Evolutionary conservation across 257 asterid species (phyloP), one percentile per base, ranked within the genome.

Genomic region (Parsonsia alboflavescens): DNA sequence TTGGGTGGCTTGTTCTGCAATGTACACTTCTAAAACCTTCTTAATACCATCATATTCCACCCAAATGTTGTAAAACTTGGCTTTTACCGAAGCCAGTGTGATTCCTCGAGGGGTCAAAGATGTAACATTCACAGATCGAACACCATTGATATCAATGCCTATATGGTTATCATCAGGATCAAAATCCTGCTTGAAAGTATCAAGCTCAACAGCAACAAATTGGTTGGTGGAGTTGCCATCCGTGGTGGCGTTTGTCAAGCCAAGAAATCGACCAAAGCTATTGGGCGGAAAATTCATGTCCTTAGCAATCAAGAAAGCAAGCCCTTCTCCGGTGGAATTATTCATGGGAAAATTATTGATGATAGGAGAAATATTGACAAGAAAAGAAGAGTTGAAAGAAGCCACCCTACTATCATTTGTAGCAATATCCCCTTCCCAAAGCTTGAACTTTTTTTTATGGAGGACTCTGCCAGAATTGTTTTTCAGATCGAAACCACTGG

Each of bases 81-180:
- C 70, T 0, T 78, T 87, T 0, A 0, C 36, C 0, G 97, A 91
- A 49, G 95, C 91, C 7, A 94, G 75, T 2, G 84, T 82, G 74
- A 94, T 89, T 50, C 83, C 83, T 70, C n/a, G 79, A 1, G 78
- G 79, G 0, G 84, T 12, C 11, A 94, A 68, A 1, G 91, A 19
- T 65, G 45, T 82, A 0, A n/a, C 1, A 15, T 0, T 57, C 0
- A 71, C 62, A 68, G 97, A 92, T 79, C 81, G 74, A 71, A 94
- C 84, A 53, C 93, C 4, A 77, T 89, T 74, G 46, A 88, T 57
- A 78, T 94, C 77, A 50, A 94, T 80, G 3, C 96, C 99, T 6
- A 94, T 30, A 73, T 94, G 99, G 63, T 94, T 94, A 46, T 22
- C 82, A 79, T 94, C 99, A 10, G 89, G 92, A 52, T 94, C 99